phyloP scores from a whole-genome alignment of 768 basidiomycete genomes.

The Pisolithus tinctorius region DNA sequence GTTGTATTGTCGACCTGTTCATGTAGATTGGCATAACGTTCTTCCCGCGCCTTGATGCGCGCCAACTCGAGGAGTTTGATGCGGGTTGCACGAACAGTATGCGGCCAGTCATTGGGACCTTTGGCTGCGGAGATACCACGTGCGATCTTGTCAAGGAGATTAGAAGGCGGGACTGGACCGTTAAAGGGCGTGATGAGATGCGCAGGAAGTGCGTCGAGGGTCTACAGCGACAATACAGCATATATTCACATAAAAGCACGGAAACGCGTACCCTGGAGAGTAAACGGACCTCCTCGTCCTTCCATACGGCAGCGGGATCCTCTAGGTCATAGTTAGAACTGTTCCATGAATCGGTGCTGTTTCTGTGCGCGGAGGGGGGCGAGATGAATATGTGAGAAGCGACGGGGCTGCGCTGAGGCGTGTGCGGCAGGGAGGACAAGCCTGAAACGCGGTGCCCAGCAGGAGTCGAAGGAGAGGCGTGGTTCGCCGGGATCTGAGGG shows the following conservation, averaged over 20 bases:
- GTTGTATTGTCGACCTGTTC: not conserved
- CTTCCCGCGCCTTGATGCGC: slow-evolving; percentile 56
- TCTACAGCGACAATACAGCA: slow-evolving; percentile 34
- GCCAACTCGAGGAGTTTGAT: slow-evolving; percentile 76
- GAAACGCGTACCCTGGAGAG: slow-evolving; percentile 52
- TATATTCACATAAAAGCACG: not conserved
- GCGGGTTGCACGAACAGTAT: slow-evolving; percentile 76
- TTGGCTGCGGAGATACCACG: slow-evolving; percentile 70
- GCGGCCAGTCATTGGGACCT: slow-evolving; percentile 74
- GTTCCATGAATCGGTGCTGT: slow-evolving; percentile 81
- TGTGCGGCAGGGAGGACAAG: slow-evolving; percentile 44
- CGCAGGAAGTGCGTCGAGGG: slow-evolving; percentile 74
- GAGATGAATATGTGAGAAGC: slow-evolving; percentile 49
- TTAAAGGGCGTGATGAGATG: slow-evolving; percentile 86
- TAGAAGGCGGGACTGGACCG: slow-evolving; percentile 76
- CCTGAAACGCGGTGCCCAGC: slow-evolving; percentile 45
- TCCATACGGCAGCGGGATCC: slow-evolving; percentile 67
- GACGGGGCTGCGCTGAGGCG: slow-evolving; percentile 52
- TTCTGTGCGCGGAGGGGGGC: slow-evolving; percentile 36
- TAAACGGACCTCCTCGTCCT: slow-evolving; percentile 60
- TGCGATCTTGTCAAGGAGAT: slow-evolving; percentile 82
- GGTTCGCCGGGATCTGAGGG: slow-evolving; percentile 35
- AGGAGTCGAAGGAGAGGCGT: slow-evolving; percentile 28
- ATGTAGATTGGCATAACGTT: not conserved
- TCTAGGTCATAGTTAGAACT: slow-evolving; percentile 64